Conservation (phyloP, 805 yeast species). For the Saccharomycopsis fermentans region DNA sequence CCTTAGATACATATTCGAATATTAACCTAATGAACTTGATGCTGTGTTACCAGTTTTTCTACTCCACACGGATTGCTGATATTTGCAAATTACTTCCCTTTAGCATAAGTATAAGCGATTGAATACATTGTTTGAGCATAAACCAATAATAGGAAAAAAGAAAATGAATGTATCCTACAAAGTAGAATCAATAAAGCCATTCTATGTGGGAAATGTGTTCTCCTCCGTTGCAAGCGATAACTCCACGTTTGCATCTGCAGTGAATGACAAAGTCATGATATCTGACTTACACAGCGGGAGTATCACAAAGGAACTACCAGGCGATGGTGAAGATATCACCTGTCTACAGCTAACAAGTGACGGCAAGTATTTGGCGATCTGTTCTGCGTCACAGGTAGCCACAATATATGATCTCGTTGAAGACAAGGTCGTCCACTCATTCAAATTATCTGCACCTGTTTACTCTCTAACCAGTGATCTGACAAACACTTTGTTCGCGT, state of each 20-base stretch:
- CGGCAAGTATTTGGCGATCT: slow-evolving; percentile 55
- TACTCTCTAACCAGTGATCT: slow-evolving; percentile 67
- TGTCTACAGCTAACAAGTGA: slow-evolving; percentile 70
- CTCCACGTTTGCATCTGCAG: slow-evolving; percentile 62
- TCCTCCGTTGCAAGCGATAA: slow-evolving; percentile 61
- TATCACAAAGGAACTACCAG: slow-evolving; percentile 53
- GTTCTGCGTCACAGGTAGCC: slow-evolving; percentile 78
- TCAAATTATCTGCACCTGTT: slow-evolving; percentile 68
- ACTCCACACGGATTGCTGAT: too few species aligned
- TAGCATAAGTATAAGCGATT: background rate
- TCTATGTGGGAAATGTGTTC: slow-evolving; percentile 76
- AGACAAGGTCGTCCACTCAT: slow-evolving; percentile 35
- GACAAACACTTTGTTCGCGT: slow-evolving; percentile 78
- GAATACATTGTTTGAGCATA: background rate
- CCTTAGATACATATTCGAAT: background rate
- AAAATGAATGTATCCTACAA: slow-evolving; percentile 6
- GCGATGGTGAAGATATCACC: slow-evolving; percentile 74
- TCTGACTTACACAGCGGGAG: slow-evolving; percentile 52
- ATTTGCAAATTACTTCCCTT: too few species aligned
- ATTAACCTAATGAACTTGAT: too few species aligned
- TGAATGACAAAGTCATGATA: slow-evolving; percentile 65
- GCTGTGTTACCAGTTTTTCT: too few species aligned
- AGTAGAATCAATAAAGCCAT: slow-evolving; percentile 52
- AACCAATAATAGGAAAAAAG: background rate
- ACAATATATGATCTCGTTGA: slow-evolving; percentile 41